A percentile compares a stretch with the other conserved stretches of the same genome.
phyloP scores from a whole-genome alignment of 192 early-diverging fungal species.

The Mortierella hygrophila region DNA sequence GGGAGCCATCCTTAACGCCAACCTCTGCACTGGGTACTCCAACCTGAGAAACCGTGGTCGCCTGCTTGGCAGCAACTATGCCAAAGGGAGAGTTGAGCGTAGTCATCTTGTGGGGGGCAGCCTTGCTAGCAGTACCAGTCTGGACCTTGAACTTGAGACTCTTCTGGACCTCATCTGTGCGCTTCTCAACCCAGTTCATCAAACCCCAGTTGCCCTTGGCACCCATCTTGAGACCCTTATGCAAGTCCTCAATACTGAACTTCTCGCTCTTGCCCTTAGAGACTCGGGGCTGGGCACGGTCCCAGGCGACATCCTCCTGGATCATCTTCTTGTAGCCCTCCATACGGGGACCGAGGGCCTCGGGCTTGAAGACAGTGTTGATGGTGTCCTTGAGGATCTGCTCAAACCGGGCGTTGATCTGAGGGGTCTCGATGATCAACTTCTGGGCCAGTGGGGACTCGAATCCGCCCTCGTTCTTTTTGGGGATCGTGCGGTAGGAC shows the following conservation, averaged over 20 bases:
- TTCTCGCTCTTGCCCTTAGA: conserved; percentile 27
- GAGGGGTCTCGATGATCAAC: conserved; percentile 49
- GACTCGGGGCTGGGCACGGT: conserved; percentile 31
- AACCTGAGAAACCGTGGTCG: neutral
- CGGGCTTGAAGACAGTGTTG: conserved; percentile 59
- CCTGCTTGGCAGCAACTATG: neutral
- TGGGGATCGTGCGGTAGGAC: conserved; percentile 37
- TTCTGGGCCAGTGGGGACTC: conserved; percentile 40
- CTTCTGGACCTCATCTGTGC: conserved; percentile 14
- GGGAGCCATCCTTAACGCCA: neutral
- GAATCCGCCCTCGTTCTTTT: conserved; percentile 28
- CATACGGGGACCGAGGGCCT: conserved; percentile 45
- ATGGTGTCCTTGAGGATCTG: conserved; percentile 55
- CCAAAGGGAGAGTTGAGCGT: conserved; percentile 17
- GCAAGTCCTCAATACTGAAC: conserved; percentile 30
- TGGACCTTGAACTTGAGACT: conserved; percentile 23
- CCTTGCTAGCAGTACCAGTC: conserved; percentile 18
- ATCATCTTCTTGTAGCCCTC: conserved; percentile 56
- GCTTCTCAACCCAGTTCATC: conserved; percentile 23
- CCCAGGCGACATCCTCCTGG: conserved; percentile 58
- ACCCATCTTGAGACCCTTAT: conserved; percentile 7
- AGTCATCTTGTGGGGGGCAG: conserved; percentile 18
- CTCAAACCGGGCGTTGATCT: conserved; percentile 56
- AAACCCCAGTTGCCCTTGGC: conserved; percentile 21
- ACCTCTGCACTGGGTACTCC: neutral